Evolutionary conservation across 768 basidiomycete species (phyloP), one percentile per base, ranked within the genome.

Genomic region (Butyriboletus loyo): DNA sequence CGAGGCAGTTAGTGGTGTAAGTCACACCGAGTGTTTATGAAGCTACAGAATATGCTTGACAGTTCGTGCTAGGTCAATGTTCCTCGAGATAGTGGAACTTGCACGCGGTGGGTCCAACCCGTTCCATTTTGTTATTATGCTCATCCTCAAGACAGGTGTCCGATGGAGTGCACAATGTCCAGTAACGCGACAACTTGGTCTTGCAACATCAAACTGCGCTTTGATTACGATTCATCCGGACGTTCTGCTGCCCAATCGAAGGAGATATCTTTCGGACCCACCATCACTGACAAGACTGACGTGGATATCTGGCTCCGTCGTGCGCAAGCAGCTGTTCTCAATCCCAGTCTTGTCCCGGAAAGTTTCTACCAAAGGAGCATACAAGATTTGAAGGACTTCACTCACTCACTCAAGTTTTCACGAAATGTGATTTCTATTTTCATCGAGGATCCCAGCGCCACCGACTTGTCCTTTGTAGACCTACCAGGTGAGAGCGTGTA

Each of bases 21-120:
- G 77, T 60, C 4, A 0, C 19, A 21, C 14, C 0, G 19, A 43
- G 49, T 45, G 25, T 37, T 27, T 34, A n/a, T 25, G 11, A 5
- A 21, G 6, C 5, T 8, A 31, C 10, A 11, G 21, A 25, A 3
- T 17, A 24, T 38, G 17, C 11, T 19, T 62, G 28, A 58, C 17
- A 9, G 5, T 21, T 43, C 28, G 17, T 31, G 1, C 17, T 36
- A 85, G 84, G 80, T 84, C 28, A 80, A 68, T 44, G 82, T 85
- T 27, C 83, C 84, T 11, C 70, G 84, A 30, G 84, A 84, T 37
- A 79, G 79, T 38, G 82, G 82, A 21, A 84, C 81, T 1, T 84
- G 83, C 47, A 84, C 81, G 0, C 71, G 80, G 83, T 79, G 3
- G 28, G 55, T 46, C n/a, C 15, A 30, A 24, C 17, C 10, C 1